Evolutionary conservation across 192 early-diverging fungal species (phyloP).

Genomic region (Cladochytrium replicatum): DNA sequence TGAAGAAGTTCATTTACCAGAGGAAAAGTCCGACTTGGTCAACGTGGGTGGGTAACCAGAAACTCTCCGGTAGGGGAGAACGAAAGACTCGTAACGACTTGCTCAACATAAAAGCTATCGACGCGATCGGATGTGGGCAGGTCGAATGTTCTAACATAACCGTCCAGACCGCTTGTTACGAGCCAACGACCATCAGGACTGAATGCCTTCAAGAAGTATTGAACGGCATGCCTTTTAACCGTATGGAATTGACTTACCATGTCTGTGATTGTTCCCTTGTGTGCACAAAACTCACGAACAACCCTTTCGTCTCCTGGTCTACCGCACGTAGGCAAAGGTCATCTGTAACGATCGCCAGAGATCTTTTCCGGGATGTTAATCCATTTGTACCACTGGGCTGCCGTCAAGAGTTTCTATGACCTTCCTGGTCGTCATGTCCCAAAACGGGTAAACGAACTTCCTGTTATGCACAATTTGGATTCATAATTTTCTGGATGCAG

Average conservation of each 20-base stretch:
- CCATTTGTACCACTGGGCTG: constrained; percentile 53
- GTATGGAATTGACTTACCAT: constrained; percentile 41
- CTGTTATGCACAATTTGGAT: no score
- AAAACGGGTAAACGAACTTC: no score
- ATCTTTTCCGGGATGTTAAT: constrained; percentile 59
- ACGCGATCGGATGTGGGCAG: constrained; percentile 83
- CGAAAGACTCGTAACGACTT: constrained; percentile 71
- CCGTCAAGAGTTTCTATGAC: constrained; percentile 50
- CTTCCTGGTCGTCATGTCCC: constrained; percentile 67
- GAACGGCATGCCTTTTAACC: background rate
- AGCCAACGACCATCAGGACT: constrained; percentile 90
- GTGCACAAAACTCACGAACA: constrained; percentile 84
- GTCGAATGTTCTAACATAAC: constrained; percentile 91
- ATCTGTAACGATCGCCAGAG: constrained; percentile 77
- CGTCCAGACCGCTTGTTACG: constrained; percentile 70
- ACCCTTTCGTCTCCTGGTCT: constrained; percentile 71
- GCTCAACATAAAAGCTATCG: constrained; percentile 67
- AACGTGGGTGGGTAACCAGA: constrained; percentile 83
- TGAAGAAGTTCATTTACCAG: no score
- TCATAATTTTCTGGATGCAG: background rate
- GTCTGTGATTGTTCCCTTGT: constrained; percentile 78
- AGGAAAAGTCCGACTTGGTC: constrained; percentile 85
- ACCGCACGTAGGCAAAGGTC: constrained; percentile 81
- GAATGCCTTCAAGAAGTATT: constrained; percentile 73
- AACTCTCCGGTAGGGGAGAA: constrained; percentile 90